Percentiles rank a stretch among this genome's conserved stretches.
These are phyloP conservation scores for Metschnikowia baotianmanensis DNA, from an alignment of 805 yeast species.

Conservation along the genomic window DNA sequence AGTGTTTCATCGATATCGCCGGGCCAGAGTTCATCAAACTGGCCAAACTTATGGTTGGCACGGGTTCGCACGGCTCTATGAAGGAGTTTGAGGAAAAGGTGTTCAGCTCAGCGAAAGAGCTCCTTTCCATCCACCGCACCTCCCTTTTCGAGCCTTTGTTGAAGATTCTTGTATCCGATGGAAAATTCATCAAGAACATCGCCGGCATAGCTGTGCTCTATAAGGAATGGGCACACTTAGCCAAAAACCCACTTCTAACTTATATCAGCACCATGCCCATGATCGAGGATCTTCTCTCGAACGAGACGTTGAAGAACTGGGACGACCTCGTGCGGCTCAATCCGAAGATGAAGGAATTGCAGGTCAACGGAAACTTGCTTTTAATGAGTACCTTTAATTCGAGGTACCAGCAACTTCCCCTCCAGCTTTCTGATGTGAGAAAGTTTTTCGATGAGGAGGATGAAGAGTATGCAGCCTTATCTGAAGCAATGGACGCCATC, in stretches of 20 bases:
- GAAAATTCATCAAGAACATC: conserved; percentile 58
- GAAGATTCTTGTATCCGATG: conserved; percentile 55
- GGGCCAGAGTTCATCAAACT: conserved; percentile 41
- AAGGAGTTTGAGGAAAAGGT: conserved; percentile 60
- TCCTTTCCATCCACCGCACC: conserved; percentile 54
- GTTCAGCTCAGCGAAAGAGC: conserved; percentile 52
- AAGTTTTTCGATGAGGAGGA: conserved; percentile 42
- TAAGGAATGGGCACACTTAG: conserved; percentile 60
- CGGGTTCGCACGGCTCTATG: conserved; percentile 17
- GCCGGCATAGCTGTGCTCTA: conserved; percentile 56
- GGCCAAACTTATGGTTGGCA: conserved; percentile 23
- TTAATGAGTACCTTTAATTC: conserved; percentile 44
- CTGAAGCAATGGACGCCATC: conserved; percentile 53
- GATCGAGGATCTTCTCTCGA: conserved; percentile 51
- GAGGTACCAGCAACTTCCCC: conserved; percentile 50
- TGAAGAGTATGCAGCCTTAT: conserved; percentile 51
- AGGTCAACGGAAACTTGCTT: conserved; percentile 39
- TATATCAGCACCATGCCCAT: conserved; percentile 63
- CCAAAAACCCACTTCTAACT: conserved; percentile 49
- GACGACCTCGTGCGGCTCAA: conserved; percentile 48
- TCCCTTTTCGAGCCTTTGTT: conserved; percentile 57
- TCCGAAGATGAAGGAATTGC: conserved; percentile 46
- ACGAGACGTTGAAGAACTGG: conserved; percentile 59
- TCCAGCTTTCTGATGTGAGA: conserved; percentile 59
- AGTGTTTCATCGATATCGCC: conserved; percentile 53